Conservation (phyloP, 116 monocot genomes). For the Iris pallida region DNA sequence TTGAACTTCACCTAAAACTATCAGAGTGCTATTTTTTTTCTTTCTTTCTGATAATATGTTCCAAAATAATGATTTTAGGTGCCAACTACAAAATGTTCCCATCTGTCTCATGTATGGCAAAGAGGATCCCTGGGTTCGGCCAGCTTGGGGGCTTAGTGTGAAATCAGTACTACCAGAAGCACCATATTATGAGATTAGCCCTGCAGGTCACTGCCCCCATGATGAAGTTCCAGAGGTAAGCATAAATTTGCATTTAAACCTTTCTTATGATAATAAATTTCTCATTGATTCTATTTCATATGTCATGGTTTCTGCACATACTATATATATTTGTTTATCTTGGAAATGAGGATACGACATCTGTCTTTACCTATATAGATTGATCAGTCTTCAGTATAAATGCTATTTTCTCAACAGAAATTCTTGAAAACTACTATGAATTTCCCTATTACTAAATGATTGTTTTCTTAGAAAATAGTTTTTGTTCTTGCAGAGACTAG, state of each 20-base stretch:
- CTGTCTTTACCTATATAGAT: no score
- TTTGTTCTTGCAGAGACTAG: no score
- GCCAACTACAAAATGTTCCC: conserved; percentile 55
- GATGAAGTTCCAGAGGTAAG: conserved; percentile 98
- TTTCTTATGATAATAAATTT: not conserved
- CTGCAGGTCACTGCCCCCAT: conserved; percentile 98
- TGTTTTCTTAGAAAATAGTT: no score
- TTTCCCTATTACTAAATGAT: no score
- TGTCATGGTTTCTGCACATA: not conserved
- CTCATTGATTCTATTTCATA: not conserved
- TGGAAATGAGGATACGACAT: no score
- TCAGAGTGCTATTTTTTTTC: not conserved
- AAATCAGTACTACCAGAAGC: conserved; percentile 68
- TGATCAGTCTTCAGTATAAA: no score
- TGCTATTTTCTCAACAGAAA: no score
- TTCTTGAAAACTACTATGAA: no score
- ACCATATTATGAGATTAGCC: conserved; percentile 92
- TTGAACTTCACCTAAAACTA: no score
- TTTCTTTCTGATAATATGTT: not conserved
- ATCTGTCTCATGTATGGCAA: conserved; percentile 95
- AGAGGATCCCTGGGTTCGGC: conserved; percentile 93
- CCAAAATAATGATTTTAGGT: conserved; percentile 30
- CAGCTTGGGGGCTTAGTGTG: conserved; percentile 77
- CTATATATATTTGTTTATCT: not conserved
- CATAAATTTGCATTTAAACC: not conserved